These are phyloP conservation scores for Rhizomucor pusillus DNA, from an alignment of 371 early-diverging fungal species.

Conservation along the genomic window DNA sequence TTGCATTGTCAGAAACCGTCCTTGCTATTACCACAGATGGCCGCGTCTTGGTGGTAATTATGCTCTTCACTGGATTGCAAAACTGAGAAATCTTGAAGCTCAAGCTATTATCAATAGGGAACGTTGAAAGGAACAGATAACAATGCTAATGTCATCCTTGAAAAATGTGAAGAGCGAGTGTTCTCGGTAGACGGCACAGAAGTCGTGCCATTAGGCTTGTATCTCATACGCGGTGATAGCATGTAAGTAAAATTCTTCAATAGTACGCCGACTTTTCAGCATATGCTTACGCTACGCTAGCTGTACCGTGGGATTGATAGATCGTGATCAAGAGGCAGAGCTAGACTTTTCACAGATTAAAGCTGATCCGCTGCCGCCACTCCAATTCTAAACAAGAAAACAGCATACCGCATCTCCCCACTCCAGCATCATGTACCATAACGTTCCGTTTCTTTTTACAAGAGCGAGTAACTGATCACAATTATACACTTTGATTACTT, in stretches of 20 bases:
- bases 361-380: constrained; percentile 40
- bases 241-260: constrained; percentile 68
- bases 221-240: constrained; percentile 78
- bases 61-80: background rate
- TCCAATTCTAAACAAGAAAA: no score
- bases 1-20: constrained; percentile 23
- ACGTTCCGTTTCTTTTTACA: no score
- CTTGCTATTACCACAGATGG: constrained; percentile 62
- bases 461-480: no score
- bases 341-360: constrained; percentile 39
- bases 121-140: constrained; percentile 79
- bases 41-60: constrained; percentile 56
- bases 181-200: constrained; percentile 76
- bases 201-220: constrained; percentile 68
- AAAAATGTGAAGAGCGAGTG: constrained; percentile 72
- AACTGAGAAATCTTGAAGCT: no score
- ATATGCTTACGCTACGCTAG: constrained; percentile 15
- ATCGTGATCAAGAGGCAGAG: constrained; percentile 41
- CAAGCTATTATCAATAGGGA: constrained; percentile 63
- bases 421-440: no score
- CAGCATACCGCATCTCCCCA: no score
- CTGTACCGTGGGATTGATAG: constrained; percentile 46
- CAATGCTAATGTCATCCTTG: constrained; percentile 73
- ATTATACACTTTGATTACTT: no score
- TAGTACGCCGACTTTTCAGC: background rate